Percentiles rank a stretch among this genome's conserved stretches.
These are phyloP conservation scores for Aspergillus spinulosporus DNA, from an alignment of 2,329 filamentous ascomycete species.

Conservation along the genomic window DNA sequence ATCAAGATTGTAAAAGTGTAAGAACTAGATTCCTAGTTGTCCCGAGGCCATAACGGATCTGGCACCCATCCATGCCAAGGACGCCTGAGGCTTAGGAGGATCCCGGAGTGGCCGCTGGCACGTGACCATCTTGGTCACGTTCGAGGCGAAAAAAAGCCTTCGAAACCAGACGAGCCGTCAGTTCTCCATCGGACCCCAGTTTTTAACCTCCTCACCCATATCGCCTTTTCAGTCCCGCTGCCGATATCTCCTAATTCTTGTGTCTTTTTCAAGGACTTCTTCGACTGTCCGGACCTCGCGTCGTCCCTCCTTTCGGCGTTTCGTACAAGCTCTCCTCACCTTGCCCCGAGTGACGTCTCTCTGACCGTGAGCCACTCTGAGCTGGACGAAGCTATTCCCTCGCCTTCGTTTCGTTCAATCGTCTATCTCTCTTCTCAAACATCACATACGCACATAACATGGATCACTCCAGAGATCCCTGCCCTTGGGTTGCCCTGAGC, in stretches of 20 bases:
- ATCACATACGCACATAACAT: constrained; percentile 49
- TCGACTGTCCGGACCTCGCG: neutral
- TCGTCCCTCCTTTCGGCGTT: neutral
- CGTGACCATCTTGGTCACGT: constrained; percentile 16
- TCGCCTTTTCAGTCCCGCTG: constrained; percentile 4
- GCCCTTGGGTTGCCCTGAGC: constrained; percentile 93
- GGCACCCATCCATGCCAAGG: neutral
- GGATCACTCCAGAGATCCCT: constrained; percentile 97
- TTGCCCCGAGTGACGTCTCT: constrained; percentile 10
- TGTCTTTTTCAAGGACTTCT: neutral
- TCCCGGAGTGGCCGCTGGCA: constrained; percentile 19
- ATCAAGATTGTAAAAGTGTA: neutral
- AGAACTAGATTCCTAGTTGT: constrained; percentile 10
- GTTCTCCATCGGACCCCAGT: constrained; percentile 21
- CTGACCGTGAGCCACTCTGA: constrained; percentile 5
- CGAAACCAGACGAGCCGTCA: constrained; percentile 20
- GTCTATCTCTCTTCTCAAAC: constrained; percentile 1
- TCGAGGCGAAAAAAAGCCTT: constrained; percentile 25
- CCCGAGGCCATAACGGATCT: constrained; percentile 3
- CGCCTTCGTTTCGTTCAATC: constrained; percentile 1
- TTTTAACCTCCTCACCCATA: constrained; percentile 12
- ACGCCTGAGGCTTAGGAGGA: constrained; percentile 19
- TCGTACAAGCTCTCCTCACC: constrained; percentile 1
- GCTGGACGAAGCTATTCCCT: constrained; percentile 13
- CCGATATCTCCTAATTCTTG: neutral